Conservation (phyloP, 768 basidiomycete genomes). For the Mycena maculata region DNA sequence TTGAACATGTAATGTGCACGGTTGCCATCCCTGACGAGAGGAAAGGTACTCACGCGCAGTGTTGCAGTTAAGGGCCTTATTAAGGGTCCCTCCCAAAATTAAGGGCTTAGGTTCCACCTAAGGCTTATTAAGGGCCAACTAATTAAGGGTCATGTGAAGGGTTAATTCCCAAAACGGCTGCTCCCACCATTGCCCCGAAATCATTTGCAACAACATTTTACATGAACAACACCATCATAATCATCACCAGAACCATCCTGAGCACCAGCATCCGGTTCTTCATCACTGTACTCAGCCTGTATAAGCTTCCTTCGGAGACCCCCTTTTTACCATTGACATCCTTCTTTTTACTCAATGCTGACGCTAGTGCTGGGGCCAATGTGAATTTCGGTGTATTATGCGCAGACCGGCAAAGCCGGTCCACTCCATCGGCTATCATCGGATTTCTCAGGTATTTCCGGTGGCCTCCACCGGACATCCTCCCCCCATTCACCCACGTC, state of each 20-base stretch:
- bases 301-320: constrained; percentile 9
- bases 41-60: no score
- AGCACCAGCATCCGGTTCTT: constrained; percentile 11
- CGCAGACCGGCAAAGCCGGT: no score
- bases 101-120: constrained; percentile 8
- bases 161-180: constrained; percentile 10
- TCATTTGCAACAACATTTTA: not conserved
- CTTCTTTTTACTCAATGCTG: not conserved
- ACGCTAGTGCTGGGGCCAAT: not conserved
- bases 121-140: constrained; percentile 8
- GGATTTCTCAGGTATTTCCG: no score
- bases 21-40: no score
- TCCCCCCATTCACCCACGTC: no score
- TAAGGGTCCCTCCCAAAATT: constrained; percentile 1
- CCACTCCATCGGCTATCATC: no score
- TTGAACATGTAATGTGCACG: no score
- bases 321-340: constrained; percentile 9
- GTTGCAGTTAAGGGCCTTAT: constrained; percentile 15
- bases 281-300: constrained; percentile 16
- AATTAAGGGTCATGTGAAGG: constrained; percentile 23
- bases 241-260: constrained; percentile 22
- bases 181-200: not conserved
- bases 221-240: not conserved
- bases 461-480: no score
- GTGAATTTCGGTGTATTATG: no score